Evolutionary conservation across 108 stramenopile genomes (phyloP), one percentile per base, ranked within the genome.

Genomic region (Poteriospumella lacustris): DNA sequence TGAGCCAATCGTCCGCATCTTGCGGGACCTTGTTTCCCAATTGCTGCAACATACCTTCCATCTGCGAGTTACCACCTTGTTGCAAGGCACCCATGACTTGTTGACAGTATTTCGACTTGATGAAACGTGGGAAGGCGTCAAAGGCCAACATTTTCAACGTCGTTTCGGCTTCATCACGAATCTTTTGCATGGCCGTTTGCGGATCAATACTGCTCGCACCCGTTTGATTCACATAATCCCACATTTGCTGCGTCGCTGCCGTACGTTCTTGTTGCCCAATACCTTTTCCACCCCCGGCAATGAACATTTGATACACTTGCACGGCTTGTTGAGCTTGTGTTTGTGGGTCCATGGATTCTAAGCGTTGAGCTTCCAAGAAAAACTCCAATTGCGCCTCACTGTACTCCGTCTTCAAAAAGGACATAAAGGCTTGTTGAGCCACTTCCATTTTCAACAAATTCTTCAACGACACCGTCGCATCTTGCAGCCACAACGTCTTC

Each of bases 1-100:
- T 79, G 36, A 83, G 78, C 82, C 82, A 83, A 40, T 83, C 82
- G 52, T 83, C 82, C 26, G 82, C 82, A 73, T 83, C 78, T 43
- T 83, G 73, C 5, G 82, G 75, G 42, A 80, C 58, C 5, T 73
- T 73, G 15, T 64, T 64, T 2, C 60, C 29, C 34, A 31, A 64
- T 64, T 31, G 29, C 5, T 15, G 28, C 60, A 31, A 15, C 60
- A 31, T 81, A 28, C 67, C 56, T 15, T 40, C 28, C 24, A 81
- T 36, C 59, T 81, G 75, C 19, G 47, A 52, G 19, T 52, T 52
- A 52, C 47, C 47, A 52, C 47, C 47, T 52, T 52, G 47, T 52
- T 52, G 47, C 47, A 52, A 19, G 19, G 47, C 47, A 3, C 43
- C 68, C 75, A 81, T 68, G 5, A 82, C 78, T 24, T 78, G 58